Evolutionary conservation across 306 rosid species (phyloP).

Genomic region (Prunus persica): DNA sequence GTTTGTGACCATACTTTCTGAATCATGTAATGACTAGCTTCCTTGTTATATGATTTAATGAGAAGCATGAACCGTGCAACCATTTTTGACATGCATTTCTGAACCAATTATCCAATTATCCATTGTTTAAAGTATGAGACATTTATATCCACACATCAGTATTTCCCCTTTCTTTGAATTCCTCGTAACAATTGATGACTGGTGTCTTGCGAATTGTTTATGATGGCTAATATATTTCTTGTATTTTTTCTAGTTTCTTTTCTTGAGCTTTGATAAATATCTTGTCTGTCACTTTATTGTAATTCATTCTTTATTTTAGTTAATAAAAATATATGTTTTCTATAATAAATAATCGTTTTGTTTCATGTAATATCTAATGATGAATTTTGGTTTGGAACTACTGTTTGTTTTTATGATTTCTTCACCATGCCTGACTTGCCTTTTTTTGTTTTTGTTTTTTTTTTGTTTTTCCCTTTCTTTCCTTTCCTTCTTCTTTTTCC

Average conservation of each 20-base stretch:
- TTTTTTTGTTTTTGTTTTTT: background rate
- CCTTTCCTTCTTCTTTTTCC: background rate
- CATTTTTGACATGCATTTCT: constrained; percentile 20
- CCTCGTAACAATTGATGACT: too few species aligned
- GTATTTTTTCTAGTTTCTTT: too few species aligned
- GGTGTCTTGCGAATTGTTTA: too few species aligned
- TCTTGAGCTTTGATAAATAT: too few species aligned
- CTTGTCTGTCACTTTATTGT: background rate
- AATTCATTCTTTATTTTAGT: too few species aligned
- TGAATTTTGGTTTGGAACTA: background rate
- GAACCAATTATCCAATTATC: background rate
- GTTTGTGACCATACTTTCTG: constrained; percentile 11
- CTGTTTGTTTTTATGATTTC: background rate
- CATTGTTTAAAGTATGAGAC: background rate
- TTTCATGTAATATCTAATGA: background rate
- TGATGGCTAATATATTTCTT: too few species aligned
- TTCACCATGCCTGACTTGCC: constrained; percentile 15
- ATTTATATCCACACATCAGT: too few species aligned
- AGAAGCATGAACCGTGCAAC: constrained; percentile 14
- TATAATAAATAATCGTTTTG: background rate
- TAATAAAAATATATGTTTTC: too few species aligned
- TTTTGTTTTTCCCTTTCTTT: background rate
- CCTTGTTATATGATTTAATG: constrained; percentile 17
- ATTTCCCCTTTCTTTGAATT: too few species aligned
- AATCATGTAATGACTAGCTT: background rate